Conservation (phyloP, 1,139 yeast genomes). For the Blastobotrys apis region DNA sequence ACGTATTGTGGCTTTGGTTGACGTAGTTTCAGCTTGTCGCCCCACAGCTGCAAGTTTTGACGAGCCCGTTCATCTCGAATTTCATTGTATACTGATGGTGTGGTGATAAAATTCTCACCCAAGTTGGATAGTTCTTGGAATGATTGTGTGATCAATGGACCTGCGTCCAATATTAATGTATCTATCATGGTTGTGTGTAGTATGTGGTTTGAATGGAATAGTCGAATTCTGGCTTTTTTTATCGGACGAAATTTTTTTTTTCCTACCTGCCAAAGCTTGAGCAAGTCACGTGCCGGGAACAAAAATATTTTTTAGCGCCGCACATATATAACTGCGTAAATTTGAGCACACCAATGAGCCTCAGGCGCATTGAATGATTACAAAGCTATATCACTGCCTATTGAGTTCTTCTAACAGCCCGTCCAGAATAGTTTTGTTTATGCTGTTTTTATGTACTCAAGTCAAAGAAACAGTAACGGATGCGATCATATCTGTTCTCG, state of each 20-base stretch:
- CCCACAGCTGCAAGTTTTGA: constrained; percentile 74
- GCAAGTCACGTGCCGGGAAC: background rate
- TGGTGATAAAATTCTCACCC: constrained; percentile 71
- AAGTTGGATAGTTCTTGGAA: constrained; percentile 67
- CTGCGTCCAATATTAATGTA: constrained; percentile 80
- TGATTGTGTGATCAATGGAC: constrained; percentile 84
- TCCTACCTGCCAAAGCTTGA: background rate
- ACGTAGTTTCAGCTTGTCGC: constrained; percentile 47
- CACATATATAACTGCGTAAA: background rate
- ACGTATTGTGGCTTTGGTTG: constrained; percentile 71
- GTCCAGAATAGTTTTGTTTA: too few relatives aligned
- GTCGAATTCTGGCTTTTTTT: background rate
- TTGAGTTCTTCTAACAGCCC: too few relatives aligned
- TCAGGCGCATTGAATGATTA: too few relatives aligned
- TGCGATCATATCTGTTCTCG: too few relatives aligned
- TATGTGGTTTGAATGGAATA: constrained; percentile 4
- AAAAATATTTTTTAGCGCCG: background rate
- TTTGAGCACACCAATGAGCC: background rate
- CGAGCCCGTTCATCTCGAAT: constrained; percentile 82
- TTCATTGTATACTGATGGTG: constrained; percentile 88
- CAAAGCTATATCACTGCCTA: too few relatives aligned
- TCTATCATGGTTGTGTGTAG: constrained; percentile 17
- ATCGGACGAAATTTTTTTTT: constrained; percentile 8
- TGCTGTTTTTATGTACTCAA: too few relatives aligned
- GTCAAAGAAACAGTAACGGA: too few relatives aligned